These are phyloP conservation scores for Cercospora sesami DNA, from an alignment of 2,329 filamentous ascomycete species.

Conservation along the genomic window DNA sequence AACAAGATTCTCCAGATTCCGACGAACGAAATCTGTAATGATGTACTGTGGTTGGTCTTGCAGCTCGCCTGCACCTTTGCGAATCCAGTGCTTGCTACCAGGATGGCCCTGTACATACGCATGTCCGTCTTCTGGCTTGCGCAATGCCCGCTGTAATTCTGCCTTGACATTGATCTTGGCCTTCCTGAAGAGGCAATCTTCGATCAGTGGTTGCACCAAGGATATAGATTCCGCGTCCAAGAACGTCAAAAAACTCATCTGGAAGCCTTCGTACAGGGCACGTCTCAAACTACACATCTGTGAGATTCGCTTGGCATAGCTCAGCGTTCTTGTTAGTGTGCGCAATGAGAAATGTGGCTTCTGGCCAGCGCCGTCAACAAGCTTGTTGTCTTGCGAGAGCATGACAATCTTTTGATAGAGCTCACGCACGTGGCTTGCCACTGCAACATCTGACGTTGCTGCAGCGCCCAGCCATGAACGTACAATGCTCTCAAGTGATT, in stretches of 20 bases:
- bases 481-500: constrained; percentile 84
- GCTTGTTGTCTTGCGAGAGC: constrained; percentile 73
- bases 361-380: constrained; percentile 94
- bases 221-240: constrained; percentile 79
- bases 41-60: constrained; percentile 87
- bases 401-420: constrained; percentile 87
- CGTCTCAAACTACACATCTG: constrained; percentile 81
- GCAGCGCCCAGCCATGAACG: constrained; percentile 76
- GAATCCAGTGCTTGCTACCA: constrained; percentile 64
- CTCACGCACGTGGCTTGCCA: constrained; percentile 76
- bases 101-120: constrained; percentile 65
- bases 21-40: constrained; percentile 90
- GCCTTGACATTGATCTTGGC: constrained; percentile 65
- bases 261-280: constrained; percentile 90
- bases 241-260: constrained; percentile 95
- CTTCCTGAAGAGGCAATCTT: constrained; percentile 73
- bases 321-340: constrained; percentile 85
- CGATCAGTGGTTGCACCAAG: constrained; percentile 74
- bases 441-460: constrained; percentile 68
- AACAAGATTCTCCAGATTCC: constrained; percentile 91
- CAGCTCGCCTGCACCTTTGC: constrained; percentile 66
- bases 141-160: constrained; percentile 75
- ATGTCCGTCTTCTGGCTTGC: constrained; percentile 71
- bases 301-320: constrained; percentile 82
- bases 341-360: constrained; percentile 95